Percentiles rank a stretch among this genome's conserved stretches.
These are phyloP conservation scores for Boletus tomentosulus DNA, from an alignment of 768 basidiomycete species.

Conservation along the genomic window DNA sequence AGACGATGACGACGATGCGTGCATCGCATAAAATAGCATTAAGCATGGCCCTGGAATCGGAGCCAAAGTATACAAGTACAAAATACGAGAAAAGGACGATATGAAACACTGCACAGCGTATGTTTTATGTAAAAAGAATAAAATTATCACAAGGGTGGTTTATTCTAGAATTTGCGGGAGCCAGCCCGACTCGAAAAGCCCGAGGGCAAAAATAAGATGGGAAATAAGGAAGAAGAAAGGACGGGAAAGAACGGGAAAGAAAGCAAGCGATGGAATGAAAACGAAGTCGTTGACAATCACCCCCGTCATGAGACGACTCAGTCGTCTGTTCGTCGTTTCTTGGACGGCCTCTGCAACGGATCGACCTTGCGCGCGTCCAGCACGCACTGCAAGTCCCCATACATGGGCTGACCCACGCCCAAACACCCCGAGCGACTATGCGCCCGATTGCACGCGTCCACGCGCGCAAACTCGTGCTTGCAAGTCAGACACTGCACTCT, in stretches of 20 bases:
- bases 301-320: neutral
- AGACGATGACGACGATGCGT: neutral
- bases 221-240: neutral
- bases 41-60: neutral
- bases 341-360: conserved; percentile 16
- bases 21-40: neutral
- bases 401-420: conserved; percentile 30
- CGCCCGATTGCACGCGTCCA: conserved; percentile 33
- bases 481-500: conserved; percentile 29
- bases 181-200: neutral
- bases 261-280: neutral
- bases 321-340: conserved; percentile 32
- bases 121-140: conserved; percentile 15
- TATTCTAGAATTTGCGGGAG: neutral
- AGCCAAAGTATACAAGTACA: neutral
- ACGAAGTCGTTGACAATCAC: neutral
- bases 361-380: conserved; percentile 28
- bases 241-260: neutral
- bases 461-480: conserved; percentile 31
- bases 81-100: neutral
- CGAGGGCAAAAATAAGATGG: neutral
- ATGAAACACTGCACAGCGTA: neutral
- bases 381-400: conserved; percentile 25
- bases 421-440: conserved; percentile 29
- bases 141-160: conserved; percentile 1